Evolutionary conservation across 805 yeast genomes (phyloP), one percentile per base, ranked within the genome.

Genomic region (Saccharomycopsis lassenensis): DNA sequence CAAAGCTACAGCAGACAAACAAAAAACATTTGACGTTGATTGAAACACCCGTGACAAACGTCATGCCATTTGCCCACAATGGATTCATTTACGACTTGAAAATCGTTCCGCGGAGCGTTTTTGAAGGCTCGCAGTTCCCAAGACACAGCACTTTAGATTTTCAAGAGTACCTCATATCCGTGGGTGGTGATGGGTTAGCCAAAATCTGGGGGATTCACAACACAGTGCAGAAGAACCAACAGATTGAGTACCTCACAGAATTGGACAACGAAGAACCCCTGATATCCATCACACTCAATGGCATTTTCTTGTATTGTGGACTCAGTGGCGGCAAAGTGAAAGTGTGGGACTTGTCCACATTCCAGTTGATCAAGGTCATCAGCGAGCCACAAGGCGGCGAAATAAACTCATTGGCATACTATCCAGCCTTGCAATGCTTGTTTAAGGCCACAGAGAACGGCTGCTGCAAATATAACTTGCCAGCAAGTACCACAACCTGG

Each of bases 141-240:
- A 25, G 24, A 16, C n/a, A 23, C 25, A 16, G 10, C 11, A 10
- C 17, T 25, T 46, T 44, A n/a, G 48, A 36, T 29, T 37, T 37
- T 22, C 42, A 55, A 4, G 68, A 66, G 25, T 53, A 60, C 7
- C 50, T 81, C 5, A 56, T 78, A 3, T 65, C 82, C 2, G 89
- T 93, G 19, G 94, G 95, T 34, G 97, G 97, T 31, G 97, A 91
- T 57, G 97, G 96, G 0, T 48, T 69, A 6, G 71, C 80, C n/a
- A 83, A 83, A 48, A 54, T 85, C 8, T 89, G 97, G 97, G 69
- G 72, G 0, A 48, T 74, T 45, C 1, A 45, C 46, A 1, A 37
- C 44, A 24, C 43, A 27, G 37, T 46, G 17, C 28, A 31, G 18
- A 6, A 21, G 10, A 12, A 20, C 10, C 33, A 35, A 4, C 46